phyloP scores from a whole-genome alignment of 495 filamentous ascomycete genomes.

The Penicillium waksmanii region DNA sequence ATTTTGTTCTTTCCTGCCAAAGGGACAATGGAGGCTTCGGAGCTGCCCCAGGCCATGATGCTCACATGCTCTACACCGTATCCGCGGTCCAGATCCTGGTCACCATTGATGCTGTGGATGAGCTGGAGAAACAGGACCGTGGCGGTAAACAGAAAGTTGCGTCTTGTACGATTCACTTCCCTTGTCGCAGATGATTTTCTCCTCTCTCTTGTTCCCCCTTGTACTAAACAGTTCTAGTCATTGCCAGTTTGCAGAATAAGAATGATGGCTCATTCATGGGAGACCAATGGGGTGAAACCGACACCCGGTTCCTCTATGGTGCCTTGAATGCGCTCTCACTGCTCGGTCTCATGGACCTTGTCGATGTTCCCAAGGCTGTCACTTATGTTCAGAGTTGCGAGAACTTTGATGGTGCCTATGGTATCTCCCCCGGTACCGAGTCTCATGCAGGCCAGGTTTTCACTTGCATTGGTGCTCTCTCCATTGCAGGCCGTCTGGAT shows the following conservation, averaged over 20 bases:
- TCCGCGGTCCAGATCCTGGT: slow-evolving; percentile 92
- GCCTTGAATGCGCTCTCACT: slow-evolving; percentile 87
- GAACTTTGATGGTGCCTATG: slow-evolving; percentile 94
- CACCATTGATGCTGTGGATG: slow-evolving; percentile 79
- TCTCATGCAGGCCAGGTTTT: slow-evolving; percentile 93
- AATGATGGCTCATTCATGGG: slow-evolving; percentile 86
- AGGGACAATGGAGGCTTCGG: slow-evolving; percentile 88
- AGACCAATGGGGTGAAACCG: slow-evolving; percentile 94
- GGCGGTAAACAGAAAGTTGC: slow-evolving; percentile 73
- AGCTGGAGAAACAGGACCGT: slow-evolving; percentile 68
- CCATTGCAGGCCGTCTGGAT: slow-evolving; percentile 81
- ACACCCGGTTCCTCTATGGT: slow-evolving; percentile 92
- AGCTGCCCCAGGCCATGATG: slow-evolving; percentile 90
- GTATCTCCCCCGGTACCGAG: slow-evolving; percentile 84
- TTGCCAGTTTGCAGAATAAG: slow-evolving; percentile 77
- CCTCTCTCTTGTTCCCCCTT: slow-evolving; percentile 1
- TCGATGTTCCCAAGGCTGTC: slow-evolving; percentile 80
- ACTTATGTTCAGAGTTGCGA: slow-evolving; percentile 76
- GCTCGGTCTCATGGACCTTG: slow-evolving; percentile 66
- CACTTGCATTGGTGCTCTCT: slow-evolving; percentile 87
- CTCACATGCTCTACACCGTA: slow-evolving; percentile 93
- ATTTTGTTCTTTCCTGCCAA: slow-evolving; percentile 91
- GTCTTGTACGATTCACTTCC: slow-evolving; percentile 59
- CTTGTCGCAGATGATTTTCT: slow-evolving; percentile 13
- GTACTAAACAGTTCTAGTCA: slow-evolving; percentile 57